A percentile compares a stretch with the other conserved stretches of the same genome.
These are phyloP conservation scores for Serendipita sp. DNA, from an alignment of 768 basidiomycete genomes.

Conservation along the genomic window DNA sequence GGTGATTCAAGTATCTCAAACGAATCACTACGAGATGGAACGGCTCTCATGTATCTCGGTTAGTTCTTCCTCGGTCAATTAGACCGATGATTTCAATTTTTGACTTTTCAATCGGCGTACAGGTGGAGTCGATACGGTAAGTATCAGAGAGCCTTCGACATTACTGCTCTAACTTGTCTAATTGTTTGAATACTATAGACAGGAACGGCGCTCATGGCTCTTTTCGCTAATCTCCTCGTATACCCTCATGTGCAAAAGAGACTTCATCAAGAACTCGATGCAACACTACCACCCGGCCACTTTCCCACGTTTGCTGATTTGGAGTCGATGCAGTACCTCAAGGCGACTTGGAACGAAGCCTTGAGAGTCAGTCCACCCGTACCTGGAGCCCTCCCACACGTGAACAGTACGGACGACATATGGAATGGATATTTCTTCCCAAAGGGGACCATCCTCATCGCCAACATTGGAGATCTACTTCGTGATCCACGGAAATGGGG, in stretches of 20 bases:
- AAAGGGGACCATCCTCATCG: conserved; percentile 10
- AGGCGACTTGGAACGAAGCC: conserved; percentile 31
- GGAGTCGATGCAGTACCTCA: conserved; percentile 33
- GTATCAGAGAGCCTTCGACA: not conserved
- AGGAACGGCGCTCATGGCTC: conserved; percentile 16
- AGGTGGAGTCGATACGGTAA: conserved; percentile 13
- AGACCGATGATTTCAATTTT: not conserved
- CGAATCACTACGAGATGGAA: conserved; percentile 8
- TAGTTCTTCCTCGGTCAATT: not conserved
- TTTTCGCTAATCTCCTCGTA: conserved; percentile 31
- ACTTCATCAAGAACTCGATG: conserved; percentile 38
- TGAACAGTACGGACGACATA: not conserved
- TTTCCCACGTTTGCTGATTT: conserved; percentile 29
- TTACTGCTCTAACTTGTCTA: not conserved
- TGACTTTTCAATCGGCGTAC: not conserved
- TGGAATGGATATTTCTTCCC: conserved; percentile 11
- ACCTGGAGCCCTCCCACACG: conserved; percentile 21
- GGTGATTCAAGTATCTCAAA: conserved; percentile 15
- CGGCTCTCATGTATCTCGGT: conserved; percentile 11
- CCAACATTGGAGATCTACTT: conserved; percentile 7
- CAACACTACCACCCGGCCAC: conserved; percentile 25
- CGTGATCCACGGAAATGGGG: not conserved
- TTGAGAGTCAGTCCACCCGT: conserved; percentile 35
- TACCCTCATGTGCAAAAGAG: conserved; percentile 32
- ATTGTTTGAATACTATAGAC: not conserved